Base-by-base conservation (phyloP, 1,284 basidiomycete genomes). In the Puccinia hordei region DNA sequence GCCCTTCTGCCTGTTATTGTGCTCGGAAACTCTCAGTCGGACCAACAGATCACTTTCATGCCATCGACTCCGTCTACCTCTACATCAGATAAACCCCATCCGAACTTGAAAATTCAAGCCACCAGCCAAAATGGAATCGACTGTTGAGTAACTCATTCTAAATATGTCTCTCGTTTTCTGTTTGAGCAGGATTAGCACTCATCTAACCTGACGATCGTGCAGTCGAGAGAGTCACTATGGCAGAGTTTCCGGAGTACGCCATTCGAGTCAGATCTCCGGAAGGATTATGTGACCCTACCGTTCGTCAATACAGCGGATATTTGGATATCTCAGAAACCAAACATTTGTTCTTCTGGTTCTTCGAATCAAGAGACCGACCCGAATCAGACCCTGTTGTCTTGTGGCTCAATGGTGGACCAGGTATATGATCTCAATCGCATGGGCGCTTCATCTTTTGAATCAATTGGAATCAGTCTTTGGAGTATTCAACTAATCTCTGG, bases 261-360 rank as follows among this genome's bases (percentile, higher is more conserved):
- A 73, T 80, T 30, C 49, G 78, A 38, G 53, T 80, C 27, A 63
- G 57, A 53, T 72, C 68, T 38, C 78, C 78, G 22, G 41, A 80
- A 27, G 59, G 59, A 19, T 83, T 85, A 82, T 86, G 85, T 80
- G 86, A 86, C 82, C 82, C 85, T 51, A 82, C 84, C 61, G 85
- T 85, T 61, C 82, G 84, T 35, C 84, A 85, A 79, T 83, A 85
- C 83, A 83, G 83, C 74, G 86, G 86, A 17, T 86, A 86, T 83
- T 83, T 86, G 69, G 86, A 86, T 81, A 84, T 86, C 63, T 83
- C 82, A 12, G 84, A 84, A 81, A 83, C 83, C 80, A 84, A 83
- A 76, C 86, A 86, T 81, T 82, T 86, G 35, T 86, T 86, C 85
- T 86, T 86, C 82, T 84, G 84, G 82, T 85, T 86, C 82, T 86